Conservation (phyloP, 2,329 filamentous ascomycete genomes). For the Rhexocercosporidium sp. region DNA sequence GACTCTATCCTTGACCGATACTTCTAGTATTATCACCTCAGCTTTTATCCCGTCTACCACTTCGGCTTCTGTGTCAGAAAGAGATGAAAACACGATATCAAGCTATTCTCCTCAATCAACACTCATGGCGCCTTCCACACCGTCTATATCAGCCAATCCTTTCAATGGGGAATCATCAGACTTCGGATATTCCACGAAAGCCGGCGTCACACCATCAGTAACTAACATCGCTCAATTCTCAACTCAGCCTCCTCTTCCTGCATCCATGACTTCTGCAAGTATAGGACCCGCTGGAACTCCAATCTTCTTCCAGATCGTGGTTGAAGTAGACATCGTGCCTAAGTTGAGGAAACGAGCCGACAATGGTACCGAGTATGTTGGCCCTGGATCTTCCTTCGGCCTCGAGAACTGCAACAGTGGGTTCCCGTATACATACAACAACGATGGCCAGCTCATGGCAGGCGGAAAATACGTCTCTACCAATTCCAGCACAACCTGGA, state of each 20-base stretch:
- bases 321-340: background rate
- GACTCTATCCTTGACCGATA: background rate
- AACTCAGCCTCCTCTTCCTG: background rate
- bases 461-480: background rate
- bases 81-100: background rate
- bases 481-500: background rate
- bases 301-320: background rate
- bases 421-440: background rate
- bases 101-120: background rate
- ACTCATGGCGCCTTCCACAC: background rate
- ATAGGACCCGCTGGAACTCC: background rate
- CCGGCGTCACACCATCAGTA: background rate
- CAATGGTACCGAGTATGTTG: background rate
- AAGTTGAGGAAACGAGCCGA: background rate
- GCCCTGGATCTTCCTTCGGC: background rate
- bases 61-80: background rate
- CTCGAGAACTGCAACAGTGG: background rate
- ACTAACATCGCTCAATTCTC: background rate
- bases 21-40: background rate
- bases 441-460: background rate
- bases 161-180: background rate
- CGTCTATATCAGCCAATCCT: background rate
- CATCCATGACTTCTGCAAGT: background rate
- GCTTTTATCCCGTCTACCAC: too few species aligned
- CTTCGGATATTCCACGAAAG: background rate